A percentile compares a stretch with the other conserved stretches of the same genome.
Evolutionary conservation across 2,329 filamentous ascomycete species (phyloP).

Genomic region (Paracoccidioides brasiliensis): DNA sequence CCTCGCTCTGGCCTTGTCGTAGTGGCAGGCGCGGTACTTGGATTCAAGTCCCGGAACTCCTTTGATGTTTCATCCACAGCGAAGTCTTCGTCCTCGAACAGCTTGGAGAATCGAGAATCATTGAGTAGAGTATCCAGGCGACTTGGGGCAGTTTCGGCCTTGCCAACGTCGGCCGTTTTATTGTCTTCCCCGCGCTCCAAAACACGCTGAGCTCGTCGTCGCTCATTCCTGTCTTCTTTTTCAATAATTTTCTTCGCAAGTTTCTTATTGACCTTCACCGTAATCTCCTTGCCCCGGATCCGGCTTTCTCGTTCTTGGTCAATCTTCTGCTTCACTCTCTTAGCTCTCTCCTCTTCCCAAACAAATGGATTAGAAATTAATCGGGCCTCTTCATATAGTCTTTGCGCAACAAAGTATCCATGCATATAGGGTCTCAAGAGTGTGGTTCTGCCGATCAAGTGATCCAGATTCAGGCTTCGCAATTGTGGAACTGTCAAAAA

Average conservation of each 20-base stretch:
- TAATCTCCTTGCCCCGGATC: conserved; percentile 82
- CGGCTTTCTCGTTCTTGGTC: conserved; percentile 92
- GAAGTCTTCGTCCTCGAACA: conserved; percentile 92
- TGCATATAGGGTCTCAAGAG: conserved; percentile 95
- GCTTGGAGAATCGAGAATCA: conserved; percentile 71
- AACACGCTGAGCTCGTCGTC: conserved; percentile 31
- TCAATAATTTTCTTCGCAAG: conserved; percentile 50
- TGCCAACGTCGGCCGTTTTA: conserved; percentile 20
- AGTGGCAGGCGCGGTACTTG: conserved; percentile 50
- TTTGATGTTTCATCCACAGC: conserved; percentile 76
- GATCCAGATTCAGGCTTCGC: conserved; percentile 69
- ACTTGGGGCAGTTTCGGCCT: conserved; percentile 10
- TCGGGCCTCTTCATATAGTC: conserved; percentile 86
- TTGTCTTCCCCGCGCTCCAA: conserved; percentile 47
- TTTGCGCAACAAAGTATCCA: conserved; percentile 92
- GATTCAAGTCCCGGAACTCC: conserved; percentile 82
- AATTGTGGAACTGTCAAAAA: conserved; percentile 86
- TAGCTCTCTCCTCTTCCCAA: conserved; percentile 82
- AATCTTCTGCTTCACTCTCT: conserved; percentile 86
- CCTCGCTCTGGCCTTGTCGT: conserved; percentile 31
- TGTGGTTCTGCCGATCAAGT: conserved; percentile 81
- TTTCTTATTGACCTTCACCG: conserved; percentile 71
- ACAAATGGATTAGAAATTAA: conserved; percentile 89
- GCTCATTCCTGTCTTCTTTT: conserved; percentile 43
- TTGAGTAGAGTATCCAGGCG: conserved; percentile 48